Conservation (phyloP, 202 grass and related monocot species). For the Carex arenaria region DNA sequence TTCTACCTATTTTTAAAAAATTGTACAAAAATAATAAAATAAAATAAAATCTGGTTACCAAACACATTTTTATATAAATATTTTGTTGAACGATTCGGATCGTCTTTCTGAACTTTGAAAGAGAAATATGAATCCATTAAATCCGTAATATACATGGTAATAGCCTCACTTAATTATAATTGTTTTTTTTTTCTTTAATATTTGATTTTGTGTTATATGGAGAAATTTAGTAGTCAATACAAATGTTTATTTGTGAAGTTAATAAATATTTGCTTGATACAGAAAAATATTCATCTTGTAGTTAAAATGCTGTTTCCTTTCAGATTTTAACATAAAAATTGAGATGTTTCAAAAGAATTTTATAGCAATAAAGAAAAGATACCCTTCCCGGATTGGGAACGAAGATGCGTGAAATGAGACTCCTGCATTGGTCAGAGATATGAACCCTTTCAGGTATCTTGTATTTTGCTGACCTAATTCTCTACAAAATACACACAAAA, state of each 20-base stretch:
- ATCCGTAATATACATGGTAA: too few species aligned
- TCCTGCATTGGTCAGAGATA: slow-evolving; percentile 60
- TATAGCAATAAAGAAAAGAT: background rate
- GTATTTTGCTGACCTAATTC: slow-evolving; percentile 60
- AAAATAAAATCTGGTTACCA: too few species aligned
- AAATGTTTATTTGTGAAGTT: background rate
- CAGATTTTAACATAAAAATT: background rate
- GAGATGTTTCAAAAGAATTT: background rate
- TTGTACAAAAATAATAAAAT: too few species aligned
- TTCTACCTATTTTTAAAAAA: too few species aligned
- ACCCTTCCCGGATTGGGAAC: slow-evolving; percentile 61
- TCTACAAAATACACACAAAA: slow-evolving; percentile 30
- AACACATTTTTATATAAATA: too few species aligned
- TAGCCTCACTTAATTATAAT: background rate
- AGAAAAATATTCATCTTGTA: background rate
- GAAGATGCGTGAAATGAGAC: slow-evolving; percentile 84
- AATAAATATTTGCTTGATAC: too few species aligned
- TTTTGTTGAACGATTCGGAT: too few species aligned
- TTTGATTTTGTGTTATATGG: background rate
- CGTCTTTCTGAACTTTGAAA: too few species aligned
- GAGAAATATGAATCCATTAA: too few species aligned
- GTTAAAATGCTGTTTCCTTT: background rate
- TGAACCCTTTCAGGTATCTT: slow-evolving; percentile 86
- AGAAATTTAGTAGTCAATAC: background rate
- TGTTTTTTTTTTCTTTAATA: background rate